Base-by-base conservation (phyloP, 768 basidiomycete genomes). In the Cyclocybe aegerita region DNA sequence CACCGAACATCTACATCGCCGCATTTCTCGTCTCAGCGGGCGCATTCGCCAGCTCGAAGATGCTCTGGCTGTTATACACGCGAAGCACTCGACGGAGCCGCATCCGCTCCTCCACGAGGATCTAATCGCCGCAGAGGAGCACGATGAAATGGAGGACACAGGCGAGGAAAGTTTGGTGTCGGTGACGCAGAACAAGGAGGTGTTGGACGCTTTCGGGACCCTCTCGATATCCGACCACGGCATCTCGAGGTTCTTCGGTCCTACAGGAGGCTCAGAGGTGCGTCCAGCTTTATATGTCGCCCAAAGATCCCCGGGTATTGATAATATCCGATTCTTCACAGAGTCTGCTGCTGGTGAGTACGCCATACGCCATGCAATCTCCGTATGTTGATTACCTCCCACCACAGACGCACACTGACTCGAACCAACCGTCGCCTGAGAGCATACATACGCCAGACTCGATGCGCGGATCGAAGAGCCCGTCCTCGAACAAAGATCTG, bases 221-320 rank as follows among this genome's bases (percentile, higher is more conserved):
- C 65, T 85, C 45, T 78, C 79, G 23, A 81, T 85, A 50, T 75
- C 77, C n/a, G 80, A 84, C 58, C 74, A 80, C 55, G 83, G 82
- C 0, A 75, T 79, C 40, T 78, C 81, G n/a, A 69, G 78, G 46
- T 85, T 83, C 61, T 84, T 83, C 71, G 83, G 83, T 1, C 82
- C 81, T 2, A 84, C 84, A 1, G 86, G 82, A 10, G 85, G 85
- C 30, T 76, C 79, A 42, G 84, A 88, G 74, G 85, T 86, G 55
- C 52, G 82, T 70, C 46, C 45, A 34, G 14, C 33, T 42, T 52
- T 45, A 45, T 45, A 23, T 16, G 46, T 38, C 32, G 36, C 11
- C 37, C 34, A 23, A 23, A 23, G 23, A 23, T 38, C 7, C 16
- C 33, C 36, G 23, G 33, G 10, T 47, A 23, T 42, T 49, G 39